These are phyloP conservation scores for Citrus hindsii DNA, from an alignment of 345 rosid species.

Conservation along the genomic window DNA sequence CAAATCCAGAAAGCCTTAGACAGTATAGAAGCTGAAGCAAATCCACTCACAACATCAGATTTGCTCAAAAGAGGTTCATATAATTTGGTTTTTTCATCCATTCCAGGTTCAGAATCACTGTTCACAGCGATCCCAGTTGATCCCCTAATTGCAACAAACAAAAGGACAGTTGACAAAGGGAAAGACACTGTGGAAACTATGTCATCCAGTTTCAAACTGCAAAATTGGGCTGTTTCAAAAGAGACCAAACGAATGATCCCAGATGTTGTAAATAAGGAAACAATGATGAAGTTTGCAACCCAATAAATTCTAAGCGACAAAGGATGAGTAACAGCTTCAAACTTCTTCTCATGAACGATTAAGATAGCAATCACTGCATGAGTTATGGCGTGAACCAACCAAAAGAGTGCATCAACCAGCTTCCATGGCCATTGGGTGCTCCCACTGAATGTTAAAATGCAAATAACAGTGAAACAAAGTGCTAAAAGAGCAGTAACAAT, in stretches of 20 bases:
- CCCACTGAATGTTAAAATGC: conserved; percentile 48
- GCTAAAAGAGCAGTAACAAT: conserved; percentile 40
- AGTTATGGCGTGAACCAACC: conserved; percentile 76
- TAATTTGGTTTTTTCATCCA: conserved; percentile 25
- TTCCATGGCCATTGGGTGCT: conserved; percentile 32
- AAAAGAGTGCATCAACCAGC: conserved; percentile 45
- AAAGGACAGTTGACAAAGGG: conserved; percentile 51
- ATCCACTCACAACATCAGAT: conserved; percentile 47
- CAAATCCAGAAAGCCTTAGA: conserved; percentile 84
- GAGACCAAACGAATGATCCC: conserved; percentile 49
- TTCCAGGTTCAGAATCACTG: conserved; percentile 28
- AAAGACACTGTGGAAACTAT: conserved; percentile 44
- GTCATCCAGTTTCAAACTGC: conserved; percentile 50
- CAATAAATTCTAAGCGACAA: conserved; percentile 61
- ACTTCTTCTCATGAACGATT: conserved; percentile 66
- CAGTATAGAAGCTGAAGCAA: conserved; percentile 65
- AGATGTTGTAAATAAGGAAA: conserved; percentile 49
- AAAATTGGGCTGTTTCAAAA: conserved; percentile 19
- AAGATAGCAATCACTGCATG: conserved; percentile 56
- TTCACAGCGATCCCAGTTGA: conserved; percentile 50
- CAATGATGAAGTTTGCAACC: conserved; percentile 42
- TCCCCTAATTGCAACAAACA: conserved; percentile 58
- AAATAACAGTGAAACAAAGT: conserved; percentile 37
- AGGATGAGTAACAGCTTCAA: conserved; percentile 59
- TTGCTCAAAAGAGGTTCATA: conserved; percentile 39